Evolutionary conservation across 2,329 filamentous ascomycete genomes (phyloP), one percentile per base, ranked within the genome.

Genomic region (Colletotrichum somersetense): DNA sequence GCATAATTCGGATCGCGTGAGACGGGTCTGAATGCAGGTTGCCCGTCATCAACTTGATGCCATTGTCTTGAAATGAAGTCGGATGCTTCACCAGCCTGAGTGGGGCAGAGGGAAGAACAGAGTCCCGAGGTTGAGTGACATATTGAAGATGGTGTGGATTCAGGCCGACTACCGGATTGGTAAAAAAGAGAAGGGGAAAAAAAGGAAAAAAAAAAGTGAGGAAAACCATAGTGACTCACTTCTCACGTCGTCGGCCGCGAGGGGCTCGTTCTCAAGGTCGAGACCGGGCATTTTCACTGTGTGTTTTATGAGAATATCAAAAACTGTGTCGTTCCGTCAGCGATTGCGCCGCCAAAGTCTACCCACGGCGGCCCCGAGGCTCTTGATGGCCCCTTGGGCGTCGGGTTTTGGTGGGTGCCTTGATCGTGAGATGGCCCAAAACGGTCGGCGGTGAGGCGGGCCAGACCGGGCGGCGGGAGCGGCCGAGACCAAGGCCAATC

Each of bases 161-260:
- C 18, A 11, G 23, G 20, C 16, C n/a, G 14, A 26, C 42, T 33
- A 23, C 30, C 38, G 38, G 16, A 38, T 23, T 16, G 55, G 23
- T 7, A 33, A 46, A 1, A 11, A 46, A 20, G 42, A 8, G 5
- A 0, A 8, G 18, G 16, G 1, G n/a, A 6, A 6, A 26, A 26
- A 26, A 26, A 26, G 26, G 26, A 26, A 26, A 26, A 40, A 26
- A 26, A 26, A 40, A 35, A 62, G 16, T 16, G n/a, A 23, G 33
- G 12, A 52, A 44, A 50, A 62, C 58, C 48, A 44, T 46, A 46
- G 62, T 70, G 20, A 81, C 81, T 82, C 62, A 83, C 81, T 79
- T 81, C 82, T 79, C 64, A 81, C 82, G 72, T 87, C 85, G 78
- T 87, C 85, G 62, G 84, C 82, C 72, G 80, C 80, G 72, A 84